These are phyloP conservation scores for Gaultheria prostrata DNA, from an alignment of 148 eudicot species.

Conservation along the genomic window DNA sequence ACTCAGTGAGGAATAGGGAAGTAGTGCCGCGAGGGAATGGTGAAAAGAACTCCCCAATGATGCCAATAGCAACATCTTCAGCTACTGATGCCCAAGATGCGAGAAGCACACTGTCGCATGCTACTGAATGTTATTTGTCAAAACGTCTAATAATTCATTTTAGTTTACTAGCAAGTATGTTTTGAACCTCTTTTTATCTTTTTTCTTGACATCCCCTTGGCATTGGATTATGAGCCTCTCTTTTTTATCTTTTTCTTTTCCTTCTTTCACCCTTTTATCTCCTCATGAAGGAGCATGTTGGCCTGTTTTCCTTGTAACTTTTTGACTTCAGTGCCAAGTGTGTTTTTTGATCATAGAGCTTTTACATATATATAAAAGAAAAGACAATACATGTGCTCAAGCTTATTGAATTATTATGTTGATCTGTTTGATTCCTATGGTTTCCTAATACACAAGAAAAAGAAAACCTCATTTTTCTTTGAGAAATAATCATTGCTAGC, in stretches of 20 bases:
- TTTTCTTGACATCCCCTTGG: conserved; percentile 10
- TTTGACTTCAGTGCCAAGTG: conserved; percentile 50
- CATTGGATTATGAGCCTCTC: conserved; percentile 27
- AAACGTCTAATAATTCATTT: neutral
- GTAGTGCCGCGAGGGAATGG: too few species aligned
- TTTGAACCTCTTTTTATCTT: neutral
- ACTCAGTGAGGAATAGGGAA: too few species aligned
- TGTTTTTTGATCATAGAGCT: conserved; percentile 33
- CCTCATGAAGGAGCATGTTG: conserved; percentile 42
- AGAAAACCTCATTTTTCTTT: conserved; percentile 25
- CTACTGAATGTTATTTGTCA: neutral
- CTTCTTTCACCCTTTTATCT: conserved; percentile 18
- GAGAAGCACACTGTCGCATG: neutral
- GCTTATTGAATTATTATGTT: conserved; percentile 25
- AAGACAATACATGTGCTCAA: conserved; percentile 18
- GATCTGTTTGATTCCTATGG: conserved; percentile 30
- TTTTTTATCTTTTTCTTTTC: conserved; percentile 25
- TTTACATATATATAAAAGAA: conserved; percentile 15
- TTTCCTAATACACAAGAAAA: conserved; percentile 31
- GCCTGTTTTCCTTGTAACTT: conserved; percentile 40
- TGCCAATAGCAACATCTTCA: neutral
- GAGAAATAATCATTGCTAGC: conserved; percentile 37
- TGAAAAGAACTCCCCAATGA: neutral
- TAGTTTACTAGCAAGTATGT: neutral
- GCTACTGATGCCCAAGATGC: neutral